Evolutionary conservation across 805 yeast genomes (phyloP).

Genomic region (Wickerhamomyces mucosus): DNA sequence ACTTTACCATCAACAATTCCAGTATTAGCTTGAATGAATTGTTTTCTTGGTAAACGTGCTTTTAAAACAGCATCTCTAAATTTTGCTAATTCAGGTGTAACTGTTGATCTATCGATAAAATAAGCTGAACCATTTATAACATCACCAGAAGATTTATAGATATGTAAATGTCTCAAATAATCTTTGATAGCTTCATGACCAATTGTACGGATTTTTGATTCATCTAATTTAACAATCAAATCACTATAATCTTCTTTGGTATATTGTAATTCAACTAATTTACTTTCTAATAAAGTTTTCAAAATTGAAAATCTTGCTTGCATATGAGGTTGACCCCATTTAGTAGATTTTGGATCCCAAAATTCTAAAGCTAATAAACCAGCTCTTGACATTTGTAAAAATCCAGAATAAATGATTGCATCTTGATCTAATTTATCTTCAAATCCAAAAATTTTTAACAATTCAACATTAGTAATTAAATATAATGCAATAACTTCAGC

Average conservation of each 20-base stretch:
- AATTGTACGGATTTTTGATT: slow-evolving; percentile 49
- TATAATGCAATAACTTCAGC: slow-evolving; percentile 87
- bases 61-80: slow-evolving; percentile 60
- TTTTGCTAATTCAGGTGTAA: slow-evolving; percentile 49
- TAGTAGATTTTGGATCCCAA: slow-evolving; percentile 73
- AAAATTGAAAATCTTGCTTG: slow-evolving; percentile 84
- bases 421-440: slow-evolving; percentile 46
- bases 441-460: slow-evolving; percentile 69
- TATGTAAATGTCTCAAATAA: slow-evolving; percentile 62
- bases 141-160: slow-evolving; percentile 74
- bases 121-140: slow-evolving; percentile 52
- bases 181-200: slow-evolving; percentile 72
- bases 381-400: slow-evolving; percentile 79
- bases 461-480: slow-evolving; percentile 56
- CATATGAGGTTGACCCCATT: slow-evolving; percentile 96
- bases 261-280: slow-evolving; percentile 45
- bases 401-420: slow-evolving; percentile 56
- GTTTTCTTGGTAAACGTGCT: slow-evolving; percentile 77
- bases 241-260: slow-evolving; percentile 44
- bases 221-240: slow-evolving; percentile 49
- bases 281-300: slow-evolving; percentile 61
- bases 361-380: slow-evolving; percentile 76
- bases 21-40: slow-evolving; percentile 78
- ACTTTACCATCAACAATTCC: slow-evolving; percentile 30
- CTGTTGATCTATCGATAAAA: slow-evolving; percentile 61